Conservation (phyloP, 495 filamentous ascomycete genomes). For the Trypethelium eluteriae region DNA sequence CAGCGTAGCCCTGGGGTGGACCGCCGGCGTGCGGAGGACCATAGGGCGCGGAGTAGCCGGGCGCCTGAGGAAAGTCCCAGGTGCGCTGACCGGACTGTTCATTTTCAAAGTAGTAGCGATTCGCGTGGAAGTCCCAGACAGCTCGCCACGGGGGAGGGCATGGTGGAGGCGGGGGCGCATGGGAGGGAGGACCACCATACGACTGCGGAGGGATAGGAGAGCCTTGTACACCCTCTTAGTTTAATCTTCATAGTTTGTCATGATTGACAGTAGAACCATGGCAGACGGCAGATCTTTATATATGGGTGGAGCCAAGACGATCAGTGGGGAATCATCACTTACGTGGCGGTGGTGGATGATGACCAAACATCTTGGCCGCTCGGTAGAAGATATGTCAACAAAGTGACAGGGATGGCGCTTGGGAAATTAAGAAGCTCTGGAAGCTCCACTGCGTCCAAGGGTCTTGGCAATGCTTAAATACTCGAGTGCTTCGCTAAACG, state of each 20-base stretch:
- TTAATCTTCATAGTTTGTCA: not conserved
- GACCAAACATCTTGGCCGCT: not conserved
- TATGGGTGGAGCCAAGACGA: no score
- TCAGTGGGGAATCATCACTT: not conserved
- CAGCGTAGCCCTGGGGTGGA: not conserved
- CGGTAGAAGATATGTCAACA: not conserved
- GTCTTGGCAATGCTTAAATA: slow-evolving; percentile 6
- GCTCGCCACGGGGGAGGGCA: slow-evolving; percentile 53
- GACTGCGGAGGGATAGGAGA: slow-evolving; percentile 4
- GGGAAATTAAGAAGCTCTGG: not conserved
- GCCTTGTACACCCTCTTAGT: not conserved
- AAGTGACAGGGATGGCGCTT: not conserved
- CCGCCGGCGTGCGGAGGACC: not conserved
- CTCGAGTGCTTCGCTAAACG: not conserved
- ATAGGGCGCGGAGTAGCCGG: not conserved
- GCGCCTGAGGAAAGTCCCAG: slow-evolving; percentile 41
- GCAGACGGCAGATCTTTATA: no score
- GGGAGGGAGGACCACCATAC: slow-evolving; percentile 3
- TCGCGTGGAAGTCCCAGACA: slow-evolving; percentile 49
- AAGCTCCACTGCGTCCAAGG: not conserved
- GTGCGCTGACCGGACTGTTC: slow-evolving; percentile 50
- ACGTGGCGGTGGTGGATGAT: slow-evolving; percentile 5
- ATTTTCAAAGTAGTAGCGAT: slow-evolving; percentile 56
- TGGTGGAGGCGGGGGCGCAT: slow-evolving; percentile 20
- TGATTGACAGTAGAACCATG: not conserved